These are phyloP conservation scores for Irpex sp. DNA, from an alignment of 1,284 basidiomycete species.

Conservation along the genomic window DNA sequence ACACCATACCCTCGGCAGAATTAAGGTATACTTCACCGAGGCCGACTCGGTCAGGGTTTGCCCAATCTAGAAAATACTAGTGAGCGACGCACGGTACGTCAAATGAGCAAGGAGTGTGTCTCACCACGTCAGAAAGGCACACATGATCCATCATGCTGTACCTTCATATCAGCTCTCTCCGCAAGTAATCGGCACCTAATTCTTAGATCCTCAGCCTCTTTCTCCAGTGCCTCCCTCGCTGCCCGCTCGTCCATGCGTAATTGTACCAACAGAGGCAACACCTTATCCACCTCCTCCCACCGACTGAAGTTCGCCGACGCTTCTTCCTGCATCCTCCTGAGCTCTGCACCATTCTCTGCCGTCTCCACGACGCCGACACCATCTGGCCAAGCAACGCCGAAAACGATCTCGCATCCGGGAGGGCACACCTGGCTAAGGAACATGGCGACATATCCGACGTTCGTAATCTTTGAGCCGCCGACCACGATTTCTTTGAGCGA, in stretches of 20 bases:
- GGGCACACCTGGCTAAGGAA: conserved; percentile 51
- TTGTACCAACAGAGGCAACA: conserved; percentile 46
- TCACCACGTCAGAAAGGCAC: conserved; percentile 19
- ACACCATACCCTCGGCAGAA: too few species aligned
- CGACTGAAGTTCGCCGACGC: conserved; percentile 30
- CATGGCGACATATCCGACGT: conserved; percentile 41
- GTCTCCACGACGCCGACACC: conserved; percentile 17
- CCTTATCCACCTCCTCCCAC: conserved; percentile 42
- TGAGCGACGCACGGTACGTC: not conserved
- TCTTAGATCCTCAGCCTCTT: conserved; percentile 51
- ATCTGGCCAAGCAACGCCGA: conserved; percentile 27
- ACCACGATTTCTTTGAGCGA: conserved; percentile 38
- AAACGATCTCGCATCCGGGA: conserved; percentile 35
- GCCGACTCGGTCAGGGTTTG: too few species aligned
- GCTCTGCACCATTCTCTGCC: conserved; percentile 9
- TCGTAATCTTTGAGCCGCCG: conserved; percentile 44
- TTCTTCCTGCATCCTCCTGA: conserved; percentile 13
- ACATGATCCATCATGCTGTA: conserved; percentile 21
- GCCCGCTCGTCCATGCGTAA: conserved; percentile 46
- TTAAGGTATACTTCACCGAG: too few species aligned
- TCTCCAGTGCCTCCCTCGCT: conserved; percentile 35
- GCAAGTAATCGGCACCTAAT: conserved; percentile 41
- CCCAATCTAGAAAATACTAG: too few species aligned
- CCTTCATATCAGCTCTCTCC: conserved; percentile 28
- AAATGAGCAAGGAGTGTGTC: not conserved